A percentile compares a stretch with the other conserved stretches of the same genome.
These are phyloP conservation scores for Boletus austroedulis DNA, from an alignment of 1,284 basidiomycete species.

Conservation along the genomic window DNA sequence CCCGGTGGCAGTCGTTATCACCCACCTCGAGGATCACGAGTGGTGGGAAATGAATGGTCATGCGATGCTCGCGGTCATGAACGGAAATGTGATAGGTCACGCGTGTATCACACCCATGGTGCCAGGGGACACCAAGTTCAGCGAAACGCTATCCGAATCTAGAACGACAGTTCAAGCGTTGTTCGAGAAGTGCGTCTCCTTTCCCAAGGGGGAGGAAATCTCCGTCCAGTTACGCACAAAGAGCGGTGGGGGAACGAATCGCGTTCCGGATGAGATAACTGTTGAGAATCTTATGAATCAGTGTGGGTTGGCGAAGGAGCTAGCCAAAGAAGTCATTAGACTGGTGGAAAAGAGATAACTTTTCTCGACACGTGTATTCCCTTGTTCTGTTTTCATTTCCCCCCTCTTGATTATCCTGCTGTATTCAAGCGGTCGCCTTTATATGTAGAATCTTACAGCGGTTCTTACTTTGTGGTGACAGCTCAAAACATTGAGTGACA, in stretches of 20 bases:
- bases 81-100: conserved; percentile 8
- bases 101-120: conserved; percentile 18
- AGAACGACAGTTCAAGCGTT: conserved; percentile 1
- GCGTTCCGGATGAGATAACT: background rate
- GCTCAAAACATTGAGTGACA: too few relatives aligned
- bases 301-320: background rate
- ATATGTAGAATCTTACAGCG: too few relatives aligned
- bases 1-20: conserved; percentile 33
- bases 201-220: background rate
- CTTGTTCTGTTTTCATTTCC: too few relatives aligned
- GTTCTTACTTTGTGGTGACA: too few relatives aligned
- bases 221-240: background rate
- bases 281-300: background rate
- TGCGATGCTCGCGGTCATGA: background rate
- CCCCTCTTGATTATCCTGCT: background rate
- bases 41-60: conserved; percentile 11
- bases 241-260: background rate
- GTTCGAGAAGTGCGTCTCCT: conserved; percentile 2
- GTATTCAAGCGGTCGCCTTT: background rate
- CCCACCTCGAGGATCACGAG: conserved; percentile 10
- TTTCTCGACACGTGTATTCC: too few relatives aligned
- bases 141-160: background rate
- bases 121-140: background rate
- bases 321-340: background rate
- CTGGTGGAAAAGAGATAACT: too few relatives aligned